Evolutionary conservation across 805 yeast genomes (phyloP), one percentile per base, ranked within the genome.

Genomic region (Starmera amethionina): DNA sequence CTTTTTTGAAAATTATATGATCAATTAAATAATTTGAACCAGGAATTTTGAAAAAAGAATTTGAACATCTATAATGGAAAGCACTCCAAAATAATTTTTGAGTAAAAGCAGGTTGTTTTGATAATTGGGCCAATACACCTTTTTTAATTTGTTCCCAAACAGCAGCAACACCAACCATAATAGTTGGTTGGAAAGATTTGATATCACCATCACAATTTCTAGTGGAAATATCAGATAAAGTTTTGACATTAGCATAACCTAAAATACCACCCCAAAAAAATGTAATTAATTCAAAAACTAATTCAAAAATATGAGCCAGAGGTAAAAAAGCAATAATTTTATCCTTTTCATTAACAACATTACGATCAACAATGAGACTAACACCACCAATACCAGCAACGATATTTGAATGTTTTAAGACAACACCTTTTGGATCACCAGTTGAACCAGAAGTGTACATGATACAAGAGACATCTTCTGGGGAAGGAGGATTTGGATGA

Each of bases 91-190:
- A 93, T 35, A 90, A 55, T 59, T 76, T 83, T 64, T 87, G 95
- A 29, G 74, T 71, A 19, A 79, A 51, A 13, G 76, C 52, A 14
- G 95, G 82, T 53, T 71, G 70, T 53, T 77, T 73, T 49, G 70
- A 67, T 49, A 93, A 75, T 65, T 89, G 88, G 41, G 75, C 75
- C 43, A 86, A 45, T 44, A 93, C 82, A 43, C 98, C 98, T 70
- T 93, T 93, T 63, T 89, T 82, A 45, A 93, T 86, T 32, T 82
- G 73, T 69, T 93, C 98, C 95, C 96, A 93, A 40, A 93, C 97
- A 5, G 97, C 96, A 14, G 97, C 97, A 42, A 93, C 98, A 63
- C 96, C 98, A 48, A 88, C 96, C 96, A 93, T 84, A 51, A 89
- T 64, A 5, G 96, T 84, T 43, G 98, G 98, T 60, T 78, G 72